Evolutionary conservation across 1,139 yeast genomes (phyloP), one percentile per base, ranked within the genome.

Genomic region (Kurtzmaniella natalensis): DNA sequence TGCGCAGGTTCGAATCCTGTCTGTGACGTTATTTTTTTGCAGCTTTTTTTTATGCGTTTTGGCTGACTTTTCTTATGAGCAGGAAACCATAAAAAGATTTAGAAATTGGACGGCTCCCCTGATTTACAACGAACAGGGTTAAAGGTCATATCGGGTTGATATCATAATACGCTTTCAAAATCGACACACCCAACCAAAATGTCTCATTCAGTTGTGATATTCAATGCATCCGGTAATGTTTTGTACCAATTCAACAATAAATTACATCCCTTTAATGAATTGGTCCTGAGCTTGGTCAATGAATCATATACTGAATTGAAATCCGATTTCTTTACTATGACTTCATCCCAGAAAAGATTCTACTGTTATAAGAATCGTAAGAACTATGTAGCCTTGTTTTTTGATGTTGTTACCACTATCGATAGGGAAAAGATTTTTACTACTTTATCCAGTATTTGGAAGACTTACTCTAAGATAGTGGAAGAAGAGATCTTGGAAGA

Each of bases 1-100:
- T 76, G 78, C 86, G 85, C 84, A 79, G 84, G 86, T 79, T 79
- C 86, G 85, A 79, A 79, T 79, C 86, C 84, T 79, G 86, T 77
- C 82, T 76, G 83, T 79, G 76, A 78, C 86, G 86, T 37, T 47
- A 53, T 60, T 55, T 64, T 64, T 72, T 67, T 55, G 47, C 7
- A 5, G 5, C 11, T n/a, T n/a, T n/a, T n/a, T n/a, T n/a, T n/a
- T n/a, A n/a, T n/a, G n/a, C n/a, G n/a, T n/a, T n/a, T n/a, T n/a
- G n/a, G n/a, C n/a, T n/a, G n/a, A n/a, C n/a, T n/a, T n/a, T n/a
- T n/a, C n/a, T n/a, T n/a, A n/a, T n/a, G n/a, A n/a, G n/a, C n/a
- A n/a, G n/a, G n/a, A n/a, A n/a, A n/a, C n/a, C n/a, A n/a, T n/a
- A n/a, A n/a, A n/a, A n/a, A n/a, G n/a, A n/a, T n/a, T n/a, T n/a